Evolutionary conservation across 2,329 filamentous ascomycete genomes (phyloP), one percentile per base, ranked within the genome.

Genomic region (Sporothrix schenckii): DNA sequence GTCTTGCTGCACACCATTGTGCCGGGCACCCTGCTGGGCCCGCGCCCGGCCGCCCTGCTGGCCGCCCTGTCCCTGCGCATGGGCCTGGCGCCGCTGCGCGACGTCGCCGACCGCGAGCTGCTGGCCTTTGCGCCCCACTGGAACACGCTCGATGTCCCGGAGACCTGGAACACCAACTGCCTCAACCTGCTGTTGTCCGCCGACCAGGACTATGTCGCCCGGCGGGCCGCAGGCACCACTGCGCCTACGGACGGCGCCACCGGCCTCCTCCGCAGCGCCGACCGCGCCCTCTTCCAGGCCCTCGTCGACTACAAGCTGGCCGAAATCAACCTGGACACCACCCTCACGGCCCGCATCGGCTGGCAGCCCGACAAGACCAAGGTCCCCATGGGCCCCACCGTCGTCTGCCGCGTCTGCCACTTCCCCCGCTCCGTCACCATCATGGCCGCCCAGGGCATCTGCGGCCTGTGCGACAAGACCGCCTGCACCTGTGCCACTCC

Each of bases 361-460:
- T 86, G 83, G 82, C 79, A 75, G 0, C 84, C 84, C 2, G 72
- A 81, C 1, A 86, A 84, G 77, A 79, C 77, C 16, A 79, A 78
- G 70, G 76, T 79, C 0, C 76, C 80, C 0, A 73, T 85, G n/a
- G 84, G 84, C 1, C 82, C 82, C 0, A 70, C 82, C 0, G 78
- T 79, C 2, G 72, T 77, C 2, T 86, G 84, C 75, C 78, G 75
- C 44, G 70, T 60, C 16, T 86, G 83, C 75, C 73, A 79, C 21
- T 80, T 80, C 69, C 82, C 84, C 10, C 80, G 84, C 5, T 86
- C 84, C 0, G 83, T 86, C 21, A 84, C 83, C 7, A 77, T 85
- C 13, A 86, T 86, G 84, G 78, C 77, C 0, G 27, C 72, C 0
- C 73, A 77, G 10, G 76, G 78, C 0, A 65, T 79, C 14, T 85